These are phyloP conservation scores for Microbotryum intermedium DNA, from an alignment of 1,284 basidiomycete genomes.

Conservation along the genomic window DNA sequence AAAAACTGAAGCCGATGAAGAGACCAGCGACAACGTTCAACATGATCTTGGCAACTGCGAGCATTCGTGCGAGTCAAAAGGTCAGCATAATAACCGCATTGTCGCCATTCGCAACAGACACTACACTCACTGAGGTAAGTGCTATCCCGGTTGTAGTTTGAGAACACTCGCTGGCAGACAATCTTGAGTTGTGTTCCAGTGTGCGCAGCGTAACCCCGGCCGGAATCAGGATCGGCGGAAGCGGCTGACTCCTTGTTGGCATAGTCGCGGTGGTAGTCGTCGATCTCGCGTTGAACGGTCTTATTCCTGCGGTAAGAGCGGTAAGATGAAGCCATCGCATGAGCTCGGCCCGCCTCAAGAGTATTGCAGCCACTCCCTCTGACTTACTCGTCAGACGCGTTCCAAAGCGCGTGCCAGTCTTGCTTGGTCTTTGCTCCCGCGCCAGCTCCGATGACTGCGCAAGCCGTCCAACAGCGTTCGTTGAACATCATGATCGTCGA, in stretches of 20 bases:
- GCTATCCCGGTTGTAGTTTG: conserved; percentile 37
- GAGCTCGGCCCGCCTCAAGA: neutral
- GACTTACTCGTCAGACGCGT: conserved; percentile 44
- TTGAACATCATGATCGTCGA: conserved; percentile 31
- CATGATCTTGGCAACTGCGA: conserved; percentile 45
- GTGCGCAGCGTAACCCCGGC: conserved; percentile 35
- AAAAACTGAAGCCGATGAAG: conserved; percentile 52
- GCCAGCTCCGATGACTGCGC: conserved; percentile 61
- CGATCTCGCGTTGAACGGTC: conserved; percentile 42
- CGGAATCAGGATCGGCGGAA: conserved; percentile 32
- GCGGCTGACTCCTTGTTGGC: conserved; percentile 20
- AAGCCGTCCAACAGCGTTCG: conserved; percentile 30
- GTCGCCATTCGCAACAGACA: too few relatives aligned
- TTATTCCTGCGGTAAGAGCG: conserved; percentile 6
- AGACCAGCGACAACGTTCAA: conserved; percentile 42
- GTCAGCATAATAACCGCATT: neutral
- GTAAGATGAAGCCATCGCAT: neutral
- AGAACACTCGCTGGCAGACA: conserved; percentile 29
- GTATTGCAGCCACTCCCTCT: neutral
- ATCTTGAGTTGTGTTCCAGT: conserved; percentile 30
- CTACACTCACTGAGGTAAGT: conserved; percentile 36
- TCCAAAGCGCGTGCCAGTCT: conserved; percentile 72
- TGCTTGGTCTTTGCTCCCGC: conserved; percentile 52
- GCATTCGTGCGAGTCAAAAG: neutral
- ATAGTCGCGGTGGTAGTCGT: conserved; percentile 36